A percentile compares a stretch with the other conserved stretches of the same genome.
Conservation (phyloP, 176 grass and related monocot species). For the Rhynchospora pubera region DNA sequence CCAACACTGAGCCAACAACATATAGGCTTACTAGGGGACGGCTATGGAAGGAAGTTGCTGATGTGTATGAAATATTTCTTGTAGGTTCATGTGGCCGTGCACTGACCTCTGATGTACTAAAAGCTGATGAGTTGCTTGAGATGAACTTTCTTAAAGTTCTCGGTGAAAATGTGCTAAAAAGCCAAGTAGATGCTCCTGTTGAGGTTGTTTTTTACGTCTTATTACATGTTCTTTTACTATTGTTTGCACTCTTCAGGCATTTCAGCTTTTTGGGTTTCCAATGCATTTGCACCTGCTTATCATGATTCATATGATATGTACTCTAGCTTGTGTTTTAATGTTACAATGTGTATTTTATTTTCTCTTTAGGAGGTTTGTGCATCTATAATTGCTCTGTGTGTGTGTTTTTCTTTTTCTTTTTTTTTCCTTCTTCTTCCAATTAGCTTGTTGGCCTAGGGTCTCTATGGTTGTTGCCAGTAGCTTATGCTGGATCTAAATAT, state of each 20-base stretch:
- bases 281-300: background rate
- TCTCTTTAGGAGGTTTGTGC: background rate
- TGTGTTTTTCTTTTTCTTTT: background rate
- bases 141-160: slow-evolving; percentile 79
- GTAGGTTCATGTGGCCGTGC: slow-evolving; percentile 94
- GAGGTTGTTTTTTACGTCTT: slow-evolving; percentile 43
- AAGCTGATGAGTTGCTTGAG: slow-evolving; percentile 85
- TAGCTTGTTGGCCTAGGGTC: background rate
- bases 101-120: slow-evolving; percentile 74
- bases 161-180: slow-evolving; percentile 68
- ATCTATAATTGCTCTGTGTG: background rate
- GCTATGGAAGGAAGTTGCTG: slow-evolving; percentile 92
- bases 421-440: background rate
- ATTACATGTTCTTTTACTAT: slow-evolving; percentile 14
- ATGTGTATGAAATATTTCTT: slow-evolving; percentile 97
- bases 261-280: background rate
- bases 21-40: slow-evolving; percentile 67
- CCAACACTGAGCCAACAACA: slow-evolving; percentile 40
- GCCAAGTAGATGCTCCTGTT: slow-evolving; percentile 68
- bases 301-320: background rate
- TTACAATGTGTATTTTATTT: background rate
- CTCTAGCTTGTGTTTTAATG: background rate
- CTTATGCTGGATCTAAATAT: background rate
- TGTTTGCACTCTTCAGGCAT: background rate
- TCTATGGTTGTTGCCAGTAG: slow-evolving; percentile 5